Conservation (phyloP, 202 grass and related monocot genomes). For the Cymbopogon flexuosus region DNA sequence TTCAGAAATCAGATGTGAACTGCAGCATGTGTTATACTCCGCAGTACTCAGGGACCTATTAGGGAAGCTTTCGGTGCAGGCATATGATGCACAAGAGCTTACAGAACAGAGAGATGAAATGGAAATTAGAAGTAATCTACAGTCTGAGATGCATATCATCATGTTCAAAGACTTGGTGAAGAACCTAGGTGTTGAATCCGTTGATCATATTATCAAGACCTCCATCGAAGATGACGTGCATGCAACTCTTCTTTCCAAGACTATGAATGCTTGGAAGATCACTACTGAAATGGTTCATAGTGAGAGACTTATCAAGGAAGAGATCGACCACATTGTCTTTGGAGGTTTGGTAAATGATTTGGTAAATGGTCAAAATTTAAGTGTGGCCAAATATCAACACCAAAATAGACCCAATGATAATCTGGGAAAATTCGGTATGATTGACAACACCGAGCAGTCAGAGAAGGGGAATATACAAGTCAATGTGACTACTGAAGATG, state of each 20-base stretch:
- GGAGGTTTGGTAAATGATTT: constrained; percentile 25
- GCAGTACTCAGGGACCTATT: constrained; percentile 11
- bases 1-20: constrained; percentile 21
- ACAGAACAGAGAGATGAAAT: constrained; percentile 19
- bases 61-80: background rate
- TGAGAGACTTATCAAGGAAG: constrained; percentile 30
- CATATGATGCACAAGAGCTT: background rate
- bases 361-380: background rate
- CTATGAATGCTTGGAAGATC: constrained; percentile 19
- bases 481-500: background rate
- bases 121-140: constrained; percentile 5
- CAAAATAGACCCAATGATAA: background rate
- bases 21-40: constrained; percentile 16
- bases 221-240: constrained; percentile 26
- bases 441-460: background rate
- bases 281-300: background rate
- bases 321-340: constrained; percentile 27
- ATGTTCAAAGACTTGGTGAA: background rate
- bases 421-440: constrained; percentile 1
- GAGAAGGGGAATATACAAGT: background rate
- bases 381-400: background rate
- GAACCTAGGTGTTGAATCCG: background rate
- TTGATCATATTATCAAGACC: background rate
- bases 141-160: background rate
- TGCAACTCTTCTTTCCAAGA: constrained; percentile 20